Evolutionary conservation across 768 basidiomycete species (phyloP), one percentile per base, ranked within the genome.

Genomic region (Candolleomyces eurysporus): DNA sequence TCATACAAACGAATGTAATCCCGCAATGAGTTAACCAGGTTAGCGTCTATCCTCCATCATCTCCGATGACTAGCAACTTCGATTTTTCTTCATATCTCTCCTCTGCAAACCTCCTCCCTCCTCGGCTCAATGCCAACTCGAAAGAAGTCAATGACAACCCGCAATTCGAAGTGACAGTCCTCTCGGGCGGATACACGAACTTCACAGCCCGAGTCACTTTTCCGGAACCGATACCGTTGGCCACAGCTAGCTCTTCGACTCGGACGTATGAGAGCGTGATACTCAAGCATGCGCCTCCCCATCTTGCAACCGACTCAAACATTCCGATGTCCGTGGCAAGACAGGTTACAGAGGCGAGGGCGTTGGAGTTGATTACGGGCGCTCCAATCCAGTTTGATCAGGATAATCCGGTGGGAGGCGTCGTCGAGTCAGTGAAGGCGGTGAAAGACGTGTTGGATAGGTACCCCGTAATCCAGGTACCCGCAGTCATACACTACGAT

Each of bases 251-350:
- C 14, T 48, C 19, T 39, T 63, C 32, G 45, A 36, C 6, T 11
- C 36, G 36, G 11, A n/a, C 19, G 30, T 22, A 30, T 32, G 8
- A 21, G 3, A 53, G 39, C 21, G 66, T 59, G 11, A 58, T 69
- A 21, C 67, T 72, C 36, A 70, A 71, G 57, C 58, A 70, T 32
- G 69, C 70, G 19, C 69, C 69, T 7, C 70, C 70, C 6, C 63
- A 64, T 54, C 46, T 70, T 26, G 66, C 68, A 5, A 49, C 65
- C 5, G 64, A 66, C 26, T 64, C 69, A 13, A 49, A 45, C 11
- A 65, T 67, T 45, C 43, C 65, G 0, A 42, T 69, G 57, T 67
- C 67, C 17, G 50, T 69, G 5, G 39, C 67, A 31, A 63, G 68
- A 36, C 70, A 70, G 58, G 32, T 55, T 4, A 63, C 68, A 48